A percentile compares a stretch with the other conserved stretches of the same genome.
Evolutionary conservation across 345 rosid species (phyloP).

Genomic region (Brassica nigra): DNA sequence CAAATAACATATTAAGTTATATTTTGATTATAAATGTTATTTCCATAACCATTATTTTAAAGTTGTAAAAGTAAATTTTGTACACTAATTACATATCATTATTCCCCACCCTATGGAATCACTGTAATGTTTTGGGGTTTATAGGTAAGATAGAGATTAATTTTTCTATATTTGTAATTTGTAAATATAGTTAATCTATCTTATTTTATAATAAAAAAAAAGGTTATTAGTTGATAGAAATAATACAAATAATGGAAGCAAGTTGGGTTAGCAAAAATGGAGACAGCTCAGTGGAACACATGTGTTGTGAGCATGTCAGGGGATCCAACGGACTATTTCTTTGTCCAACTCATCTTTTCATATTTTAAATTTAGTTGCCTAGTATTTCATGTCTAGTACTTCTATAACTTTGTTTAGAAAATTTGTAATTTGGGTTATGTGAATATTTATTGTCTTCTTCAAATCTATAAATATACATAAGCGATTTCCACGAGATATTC

Average conservation of each 20-base stretch:
- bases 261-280: slow-evolving; percentile 28
- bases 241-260: slow-evolving; percentile 37
- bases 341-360: slow-evolving; percentile 12
- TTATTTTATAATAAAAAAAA: neutral
- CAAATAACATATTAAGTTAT: too few relatives aligned
- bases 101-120: too few relatives aligned
- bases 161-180: neutral
- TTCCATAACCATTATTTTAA: too few relatives aligned
- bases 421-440: neutral
- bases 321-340: slow-evolving; percentile 38
- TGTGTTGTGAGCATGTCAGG: slow-evolving; percentile 44
- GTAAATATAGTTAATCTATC: neutral
- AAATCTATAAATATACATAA: neutral
- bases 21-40: neutral
- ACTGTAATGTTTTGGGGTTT: too few relatives aligned
- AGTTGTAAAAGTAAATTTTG: too few relatives aligned
- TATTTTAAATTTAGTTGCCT: neutral
- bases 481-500: neutral
- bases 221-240: slow-evolving; percentile 5
- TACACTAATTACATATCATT: too few relatives aligned
- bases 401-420: neutral
- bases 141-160: neutral
- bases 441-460: neutral
- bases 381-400: neutral
- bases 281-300: slow-evolving; percentile 36